phyloP scores from a whole-genome alignment of 192 early-diverging fungal genomes.

The Thamnidium elegans region DNA sequence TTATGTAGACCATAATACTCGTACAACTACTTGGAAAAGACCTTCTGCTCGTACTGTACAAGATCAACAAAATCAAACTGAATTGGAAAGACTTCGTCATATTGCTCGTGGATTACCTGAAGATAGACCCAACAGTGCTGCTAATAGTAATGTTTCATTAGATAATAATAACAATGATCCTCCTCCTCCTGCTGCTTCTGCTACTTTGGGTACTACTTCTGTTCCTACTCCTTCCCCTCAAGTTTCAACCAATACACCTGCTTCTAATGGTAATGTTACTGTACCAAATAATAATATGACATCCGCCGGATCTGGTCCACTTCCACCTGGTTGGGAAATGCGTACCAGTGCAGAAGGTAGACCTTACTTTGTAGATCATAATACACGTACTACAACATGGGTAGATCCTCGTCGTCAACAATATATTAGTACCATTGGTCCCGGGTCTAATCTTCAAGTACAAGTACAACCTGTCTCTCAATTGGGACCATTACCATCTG shows the following conservation, averaged over 20 bases:
- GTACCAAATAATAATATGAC: constrained; percentile 36
- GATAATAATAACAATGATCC: too few relatives aligned
- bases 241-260: constrained; percentile 7
- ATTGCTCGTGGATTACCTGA: constrained; percentile 81
- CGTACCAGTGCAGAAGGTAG: constrained; percentile 42
- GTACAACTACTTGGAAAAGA: constrained; percentile 89
- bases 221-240: constrained; percentile 1
- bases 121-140: constrained; percentile 32
- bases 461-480: constrained; percentile 71
- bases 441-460: constrained; percentile 54
- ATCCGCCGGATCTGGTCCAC: constrained; percentile 59
- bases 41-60: constrained; percentile 40
- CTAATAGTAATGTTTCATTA: background rate
- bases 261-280: constrained; percentile 19
- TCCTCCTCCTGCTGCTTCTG: background rate
- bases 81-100: constrained; percentile 71
- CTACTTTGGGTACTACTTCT: constrained; percentile 31
- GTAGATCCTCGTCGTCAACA: constrained; percentile 78
- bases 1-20: constrained; percentile 95
- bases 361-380: constrained; percentile 89
- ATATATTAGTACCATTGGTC: constrained; percentile 53
- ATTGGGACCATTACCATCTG: constrained; percentile 89
- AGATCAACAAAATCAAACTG: constrained; percentile 54
- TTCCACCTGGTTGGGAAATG: constrained; percentile 73
- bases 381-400: constrained; percentile 83